These are phyloP conservation scores for Kingdonia uniflora DNA, from an alignment of 164 flowering plant species.

Conservation along the genomic window DNA sequence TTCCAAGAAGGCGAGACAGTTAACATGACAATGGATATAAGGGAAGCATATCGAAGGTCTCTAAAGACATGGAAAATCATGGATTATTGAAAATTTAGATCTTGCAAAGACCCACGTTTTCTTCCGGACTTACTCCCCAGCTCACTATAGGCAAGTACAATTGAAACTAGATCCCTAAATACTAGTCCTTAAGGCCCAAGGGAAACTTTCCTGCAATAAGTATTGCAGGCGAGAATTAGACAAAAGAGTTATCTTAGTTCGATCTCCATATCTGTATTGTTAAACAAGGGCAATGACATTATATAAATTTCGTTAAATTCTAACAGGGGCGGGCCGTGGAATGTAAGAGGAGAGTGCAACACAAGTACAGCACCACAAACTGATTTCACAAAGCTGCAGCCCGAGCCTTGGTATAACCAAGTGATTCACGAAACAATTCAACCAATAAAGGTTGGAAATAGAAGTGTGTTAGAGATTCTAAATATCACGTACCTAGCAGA, in stretches of 20 bases:
- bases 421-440: constrained; percentile 26
- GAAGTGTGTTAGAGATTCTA: constrained; percentile 24
- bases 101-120: constrained; percentile 28
- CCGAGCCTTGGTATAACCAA: constrained; percentile 33
- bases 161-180: too few species aligned
- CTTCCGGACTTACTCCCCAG: constrained; percentile 63
- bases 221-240: too few species aligned
- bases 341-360: constrained; percentile 51
- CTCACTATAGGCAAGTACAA: too few species aligned
- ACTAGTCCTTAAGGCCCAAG: too few species aligned
- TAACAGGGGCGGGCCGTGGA: constrained; percentile 80
- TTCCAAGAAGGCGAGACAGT: constrained; percentile 23
- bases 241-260: too few species aligned
- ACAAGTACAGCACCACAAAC: constrained; percentile 35
- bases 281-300: too few species aligned
- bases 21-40: constrained; percentile 17
- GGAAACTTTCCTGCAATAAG: too few species aligned
- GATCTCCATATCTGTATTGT: too few species aligned
- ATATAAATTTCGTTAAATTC: too few species aligned
- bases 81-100: constrained; percentile 34
- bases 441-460: constrained; percentile 18
- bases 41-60: constrained; percentile 23
- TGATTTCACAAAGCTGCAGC: constrained; percentile 27
- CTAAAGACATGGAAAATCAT: constrained; percentile 48
- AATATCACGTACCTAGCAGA: constrained; percentile 65